Base-by-base conservation (phyloP, 129 eudicot species). In the Lactuca saligna region DNA sequence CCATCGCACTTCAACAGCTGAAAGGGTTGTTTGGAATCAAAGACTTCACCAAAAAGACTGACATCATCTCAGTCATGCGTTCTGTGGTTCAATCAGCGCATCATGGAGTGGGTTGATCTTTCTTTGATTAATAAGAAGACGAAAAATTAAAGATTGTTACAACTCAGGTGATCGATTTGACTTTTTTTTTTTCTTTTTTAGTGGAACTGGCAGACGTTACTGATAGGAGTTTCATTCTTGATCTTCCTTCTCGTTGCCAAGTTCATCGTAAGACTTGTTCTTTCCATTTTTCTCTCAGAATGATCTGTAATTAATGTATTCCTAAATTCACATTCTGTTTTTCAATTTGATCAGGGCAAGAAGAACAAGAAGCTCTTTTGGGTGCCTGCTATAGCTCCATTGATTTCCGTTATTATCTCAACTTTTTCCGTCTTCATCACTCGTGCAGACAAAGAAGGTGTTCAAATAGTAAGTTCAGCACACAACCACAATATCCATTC, bases 141-240 rank as follows among this genome's bases (percentile, higher is more conserved):
- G 6, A 53, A 6, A 17, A 20, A 55, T 35, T 10, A 4, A 33
- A 6, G 0, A 7, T 5, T 32, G 39, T 16, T 54, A 50, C 7
- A 35, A 0, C 65, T 57, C n/a, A n/a, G n/a, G n/a, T 20, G 33
- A 6, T 20, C 20, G 38, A 17, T 48, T 7, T 80, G 29, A 39
- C 5, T 13, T 48, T 4, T 61, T 20, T 8, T 15, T 3, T 20
- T 0, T 13, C 0, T 11, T 2, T 9, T 59, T 42, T 15, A 90
- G 97, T 90, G 97, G 97, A 86, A 90, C 80, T 90, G 87, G 87
- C 86, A 86, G 73, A 90, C 97, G 9, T 62, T 86, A 41, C 54
- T 82, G 10, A 90, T 90, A 12, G 97, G 94, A 58, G 70, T 78
- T 16, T 58, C 87, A 3, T 90, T 90, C 85, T 73, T 90, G 80